Percentiles rank a stretch among this genome's conserved stretches.
These are phyloP conservation scores for Apiospora hydei DNA, from an alignment of 2,329 filamentous ascomycete genomes.

Conservation along the genomic window DNA sequence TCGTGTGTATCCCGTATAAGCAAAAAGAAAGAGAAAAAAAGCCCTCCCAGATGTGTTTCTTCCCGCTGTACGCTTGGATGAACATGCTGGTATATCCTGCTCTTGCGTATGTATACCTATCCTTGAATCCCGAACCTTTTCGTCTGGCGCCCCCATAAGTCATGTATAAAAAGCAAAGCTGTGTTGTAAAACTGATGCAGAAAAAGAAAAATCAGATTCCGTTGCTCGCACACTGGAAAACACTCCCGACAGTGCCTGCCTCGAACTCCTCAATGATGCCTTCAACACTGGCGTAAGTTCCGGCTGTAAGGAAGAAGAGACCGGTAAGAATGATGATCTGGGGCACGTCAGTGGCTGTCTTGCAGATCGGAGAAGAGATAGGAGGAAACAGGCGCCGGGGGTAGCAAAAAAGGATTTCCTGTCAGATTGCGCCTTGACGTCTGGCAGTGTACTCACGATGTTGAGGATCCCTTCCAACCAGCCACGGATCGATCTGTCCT, in stretches of 20 bases:
- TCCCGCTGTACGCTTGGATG: constrained; percentile 4
- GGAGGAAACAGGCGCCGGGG: no score
- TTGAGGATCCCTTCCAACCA: constrained; percentile 70
- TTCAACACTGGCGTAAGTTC: constrained; percentile 81
- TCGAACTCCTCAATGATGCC: constrained; percentile 78
- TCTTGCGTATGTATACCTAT: neutral
- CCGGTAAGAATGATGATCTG: constrained; percentile 73
- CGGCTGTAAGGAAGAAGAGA: constrained; percentile 80
- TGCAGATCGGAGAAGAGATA: neutral
- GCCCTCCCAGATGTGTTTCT: neutral
- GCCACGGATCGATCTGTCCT: constrained; percentile 60
- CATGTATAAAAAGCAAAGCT: neutral
- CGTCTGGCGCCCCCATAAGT: neutral
- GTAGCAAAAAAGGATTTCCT: no score
- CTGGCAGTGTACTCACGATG: constrained; percentile 44
- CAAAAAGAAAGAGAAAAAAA: neutral
- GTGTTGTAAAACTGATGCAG: neutral
- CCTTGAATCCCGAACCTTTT: neutral
- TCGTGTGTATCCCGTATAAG: neutral
- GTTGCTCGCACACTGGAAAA: constrained; percentile 78
- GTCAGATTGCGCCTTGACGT: neutral
- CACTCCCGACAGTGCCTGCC: constrained; percentile 67
- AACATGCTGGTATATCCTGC: neutral
- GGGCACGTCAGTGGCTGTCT: neutral
- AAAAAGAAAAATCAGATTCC: constrained; percentile 54